Percentiles rank a stretch among this genome's conserved stretches.
phyloP scores from a whole-genome alignment of 1,139 yeast species.

The Pichia sp. region DNA sequence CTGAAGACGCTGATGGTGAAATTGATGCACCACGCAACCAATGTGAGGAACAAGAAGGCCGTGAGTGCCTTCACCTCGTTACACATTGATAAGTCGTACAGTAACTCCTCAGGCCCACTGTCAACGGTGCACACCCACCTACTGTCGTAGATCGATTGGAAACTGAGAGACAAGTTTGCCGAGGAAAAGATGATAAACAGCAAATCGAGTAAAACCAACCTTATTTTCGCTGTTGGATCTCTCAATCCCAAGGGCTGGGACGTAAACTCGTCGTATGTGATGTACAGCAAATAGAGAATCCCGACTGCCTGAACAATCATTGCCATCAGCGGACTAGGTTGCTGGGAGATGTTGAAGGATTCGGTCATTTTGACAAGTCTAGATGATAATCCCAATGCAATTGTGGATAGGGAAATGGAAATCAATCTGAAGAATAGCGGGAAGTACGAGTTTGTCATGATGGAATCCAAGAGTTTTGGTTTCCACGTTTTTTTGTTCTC shows the following conservation, averaged over 20 bases:
- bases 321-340: slow-evolving; percentile 91
- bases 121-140: slow-evolving; percentile 68
- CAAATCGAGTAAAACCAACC: slow-evolving; percentile 71
- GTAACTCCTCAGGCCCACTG: slow-evolving; percentile 7
- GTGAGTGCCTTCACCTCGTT: slow-evolving; percentile 76
- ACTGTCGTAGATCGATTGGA: slow-evolving; percentile 73
- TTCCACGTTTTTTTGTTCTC: slow-evolving; percentile 61
- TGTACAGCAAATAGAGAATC: slow-evolving; percentile 68
- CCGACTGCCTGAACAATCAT: slow-evolving; percentile 79
- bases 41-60: slow-evolving; percentile 68
- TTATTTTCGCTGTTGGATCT: slow-evolving; percentile 75
- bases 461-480: slow-evolving; percentile 54
- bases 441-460: slow-evolving; percentile 72
- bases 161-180: slow-evolving; percentile 81
- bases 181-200: slow-evolving; percentile 89
- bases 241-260: slow-evolving; percentile 90
- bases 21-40: slow-evolving; percentile 79
- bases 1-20: slow-evolving; percentile 79
- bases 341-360: slow-evolving; percentile 55
- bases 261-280: slow-evolving; percentile 84
- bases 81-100: slow-evolving; percentile 43
- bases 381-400: slow-evolving; percentile 67
- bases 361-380: slow-evolving; percentile 50
- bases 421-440: slow-evolving; percentile 73
- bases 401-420: slow-evolving; percentile 55